Conservation (phyloP, 2,329 filamentous ascomycete genomes). For the Diplodia intermedia region DNA sequence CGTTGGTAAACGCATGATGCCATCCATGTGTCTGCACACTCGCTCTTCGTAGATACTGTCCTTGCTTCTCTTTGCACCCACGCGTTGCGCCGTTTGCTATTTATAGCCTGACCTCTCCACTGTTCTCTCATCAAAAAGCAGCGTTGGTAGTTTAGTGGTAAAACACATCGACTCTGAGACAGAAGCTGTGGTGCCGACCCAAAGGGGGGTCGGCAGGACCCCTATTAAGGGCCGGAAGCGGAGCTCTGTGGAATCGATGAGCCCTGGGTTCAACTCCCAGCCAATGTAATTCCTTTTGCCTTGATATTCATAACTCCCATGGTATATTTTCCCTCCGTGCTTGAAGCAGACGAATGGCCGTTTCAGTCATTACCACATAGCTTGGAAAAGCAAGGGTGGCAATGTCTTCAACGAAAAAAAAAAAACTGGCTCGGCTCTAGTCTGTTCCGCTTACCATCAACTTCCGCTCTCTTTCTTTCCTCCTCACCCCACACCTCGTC, state of each 20-base stretch:
- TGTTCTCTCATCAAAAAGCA: background rate
- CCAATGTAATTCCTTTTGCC: background rate
- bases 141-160: slow-evolving; percentile 3
- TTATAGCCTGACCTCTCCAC: background rate
- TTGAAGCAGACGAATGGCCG: background rate
- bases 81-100: background rate
- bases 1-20: too few species aligned
- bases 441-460: background rate
- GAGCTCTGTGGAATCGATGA: background rate
- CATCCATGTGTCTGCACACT: too few species aligned
- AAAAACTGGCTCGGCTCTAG: too few species aligned
- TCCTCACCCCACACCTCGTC: background rate
- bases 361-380: background rate
- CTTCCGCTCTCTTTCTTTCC: background rate
- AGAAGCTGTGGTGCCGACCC: background rate
- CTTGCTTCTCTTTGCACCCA: background rate
- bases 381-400: background rate
- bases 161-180: background rate
- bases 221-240: background rate
- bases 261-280: background rate
- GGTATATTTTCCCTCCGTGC: background rate
- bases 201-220: background rate
- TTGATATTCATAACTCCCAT: background rate
- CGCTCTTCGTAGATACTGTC: background rate
- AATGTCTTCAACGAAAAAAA: too few species aligned